phyloP scores from a whole-genome alignment of 345 rosid species.

The Populus ilicifolia region DNA sequence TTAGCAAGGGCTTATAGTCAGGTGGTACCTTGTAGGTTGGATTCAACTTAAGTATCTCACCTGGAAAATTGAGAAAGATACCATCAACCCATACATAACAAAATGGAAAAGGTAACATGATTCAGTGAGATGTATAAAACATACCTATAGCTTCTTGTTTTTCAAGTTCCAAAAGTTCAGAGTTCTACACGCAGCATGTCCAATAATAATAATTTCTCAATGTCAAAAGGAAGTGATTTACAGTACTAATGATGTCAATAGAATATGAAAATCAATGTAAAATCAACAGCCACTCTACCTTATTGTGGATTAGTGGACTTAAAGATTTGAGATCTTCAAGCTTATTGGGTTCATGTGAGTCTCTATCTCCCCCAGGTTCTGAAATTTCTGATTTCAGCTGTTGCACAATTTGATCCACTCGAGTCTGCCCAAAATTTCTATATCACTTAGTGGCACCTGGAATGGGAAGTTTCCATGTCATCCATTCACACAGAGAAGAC shows the following conservation, averaged over 20 bases:
- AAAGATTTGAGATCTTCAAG: slow-evolving; percentile 29
- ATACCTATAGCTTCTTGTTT: slow-evolving; percentile 75
- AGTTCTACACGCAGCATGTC: slow-evolving; percentile 43
- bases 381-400: slow-evolving; percentile 56
- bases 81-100: background rate
- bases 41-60: slow-evolving; percentile 78
- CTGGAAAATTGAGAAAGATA: slow-evolving; percentile 38
- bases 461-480: slow-evolving; percentile 58
- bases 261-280: background rate
- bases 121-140: slow-evolving; percentile 3
- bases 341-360: slow-evolving; percentile 25
- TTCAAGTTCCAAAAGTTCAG: slow-evolving; percentile 63
- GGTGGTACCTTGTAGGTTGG: slow-evolving; percentile 79
- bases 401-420: slow-evolving; percentile 68
- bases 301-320: slow-evolving; percentile 23
- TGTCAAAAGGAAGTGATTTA: slow-evolving; percentile 1
- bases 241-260: background rate
- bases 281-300: slow-evolving; percentile 36
- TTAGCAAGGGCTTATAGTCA: slow-evolving; percentile 76
- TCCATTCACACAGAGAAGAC: slow-evolving; percentile 48
- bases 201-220: slow-evolving; percentile 4
- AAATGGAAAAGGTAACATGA: background rate
- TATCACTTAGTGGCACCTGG: slow-evolving; percentile 74
- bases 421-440: slow-evolving; percentile 84
- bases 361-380: slow-evolving; percentile 34